A percentile compares a stretch with the other conserved stretches of the same genome.
These are phyloP conservation scores for Cryphonectria parasitica DNA, from an alignment of 2,329 filamentous ascomycete genomes.

Conservation along the genomic window DNA sequence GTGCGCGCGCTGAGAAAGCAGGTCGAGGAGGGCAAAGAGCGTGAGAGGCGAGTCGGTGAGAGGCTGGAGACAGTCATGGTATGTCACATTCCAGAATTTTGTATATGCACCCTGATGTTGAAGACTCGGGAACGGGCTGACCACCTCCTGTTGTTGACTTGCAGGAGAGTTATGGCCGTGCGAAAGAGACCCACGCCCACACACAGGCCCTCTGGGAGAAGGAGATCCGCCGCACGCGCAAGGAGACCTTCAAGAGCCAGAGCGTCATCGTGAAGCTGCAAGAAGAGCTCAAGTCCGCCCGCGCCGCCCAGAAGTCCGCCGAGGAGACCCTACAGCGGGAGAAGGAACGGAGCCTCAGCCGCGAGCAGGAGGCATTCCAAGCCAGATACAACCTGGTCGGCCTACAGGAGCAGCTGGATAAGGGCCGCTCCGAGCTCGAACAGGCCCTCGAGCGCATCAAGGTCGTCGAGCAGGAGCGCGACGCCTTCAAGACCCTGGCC, in stretches of 20 bases:
- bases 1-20: constrained; percentile 57
- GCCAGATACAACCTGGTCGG: constrained; percentile 68
- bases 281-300: constrained; percentile 70
- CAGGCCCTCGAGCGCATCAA: constrained; percentile 65
- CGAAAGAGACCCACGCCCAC: constrained; percentile 71
- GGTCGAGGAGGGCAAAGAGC: constrained; percentile 66
- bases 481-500: constrained; percentile 72
- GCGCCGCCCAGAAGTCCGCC: constrained; percentile 55
- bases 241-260: constrained; percentile 77
- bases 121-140: not conserved
- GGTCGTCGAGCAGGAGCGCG: constrained; percentile 73
- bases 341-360: constrained; percentile 61
- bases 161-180: constrained; percentile 71
- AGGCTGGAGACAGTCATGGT: constrained; percentile 72
- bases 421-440: constrained; percentile 46
- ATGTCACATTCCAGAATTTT: constrained; percentile 36
- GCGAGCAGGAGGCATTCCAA: constrained; percentile 72
- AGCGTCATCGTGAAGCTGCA: constrained; percentile 71
- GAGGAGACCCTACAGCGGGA: constrained; percentile 66
- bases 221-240: constrained; percentile 69
- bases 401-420: constrained; percentile 60
- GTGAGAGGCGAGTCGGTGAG: constrained; percentile 69
- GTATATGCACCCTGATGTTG: not conserved
- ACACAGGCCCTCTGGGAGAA: constrained; percentile 73
- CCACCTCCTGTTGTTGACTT: not conserved